A percentile compares a stretch with the other conserved stretches of the same genome.
These are phyloP conservation scores for Sporothrix globosa DNA, from an alignment of 2,329 filamentous ascomycete species.

Conservation along the genomic window DNA sequence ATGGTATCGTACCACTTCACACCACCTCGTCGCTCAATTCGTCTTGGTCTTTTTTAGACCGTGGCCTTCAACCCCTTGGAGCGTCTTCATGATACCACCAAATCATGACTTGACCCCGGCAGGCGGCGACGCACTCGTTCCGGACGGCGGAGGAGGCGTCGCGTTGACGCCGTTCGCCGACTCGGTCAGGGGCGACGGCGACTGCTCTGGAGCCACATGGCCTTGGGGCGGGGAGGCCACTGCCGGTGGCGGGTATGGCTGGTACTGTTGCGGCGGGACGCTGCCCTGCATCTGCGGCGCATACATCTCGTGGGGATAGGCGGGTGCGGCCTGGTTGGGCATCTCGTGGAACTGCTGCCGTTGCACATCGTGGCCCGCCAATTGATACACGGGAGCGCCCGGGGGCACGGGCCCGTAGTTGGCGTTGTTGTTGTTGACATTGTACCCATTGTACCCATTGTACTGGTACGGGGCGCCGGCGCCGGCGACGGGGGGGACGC, in stretches of 20 bases:
- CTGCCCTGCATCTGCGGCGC: neutral
- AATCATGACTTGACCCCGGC: conserved; percentile 5
- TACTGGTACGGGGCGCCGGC: neutral
- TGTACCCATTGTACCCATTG: neutral
- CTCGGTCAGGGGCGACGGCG: neutral
- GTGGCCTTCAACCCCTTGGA: neutral
- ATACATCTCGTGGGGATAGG: conserved; percentile 14
- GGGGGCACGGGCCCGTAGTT: neutral
- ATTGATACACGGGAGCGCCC: neutral
- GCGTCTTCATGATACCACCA: neutral
- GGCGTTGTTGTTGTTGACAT: neutral
- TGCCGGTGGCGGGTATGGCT: neutral
- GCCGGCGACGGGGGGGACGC: too few relatives aligned
- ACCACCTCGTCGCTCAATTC: neutral
- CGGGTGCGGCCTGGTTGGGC: neutral
- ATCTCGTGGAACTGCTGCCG: conserved; percentile 14
- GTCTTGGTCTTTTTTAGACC: neutral
- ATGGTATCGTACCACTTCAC: neutral
- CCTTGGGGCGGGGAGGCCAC: neutral
- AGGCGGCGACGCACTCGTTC: neutral
- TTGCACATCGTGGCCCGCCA: neutral
- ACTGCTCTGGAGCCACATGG: neutral
- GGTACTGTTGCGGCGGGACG: neutral
- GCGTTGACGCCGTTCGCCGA: neutral
- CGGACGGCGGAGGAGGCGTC: neutral